Evolutionary conservation across 2,329 filamentous ascomycete genomes (phyloP), one percentile per base, ranked within the genome.

Genomic region (Chlorencoelia australis): DNA sequence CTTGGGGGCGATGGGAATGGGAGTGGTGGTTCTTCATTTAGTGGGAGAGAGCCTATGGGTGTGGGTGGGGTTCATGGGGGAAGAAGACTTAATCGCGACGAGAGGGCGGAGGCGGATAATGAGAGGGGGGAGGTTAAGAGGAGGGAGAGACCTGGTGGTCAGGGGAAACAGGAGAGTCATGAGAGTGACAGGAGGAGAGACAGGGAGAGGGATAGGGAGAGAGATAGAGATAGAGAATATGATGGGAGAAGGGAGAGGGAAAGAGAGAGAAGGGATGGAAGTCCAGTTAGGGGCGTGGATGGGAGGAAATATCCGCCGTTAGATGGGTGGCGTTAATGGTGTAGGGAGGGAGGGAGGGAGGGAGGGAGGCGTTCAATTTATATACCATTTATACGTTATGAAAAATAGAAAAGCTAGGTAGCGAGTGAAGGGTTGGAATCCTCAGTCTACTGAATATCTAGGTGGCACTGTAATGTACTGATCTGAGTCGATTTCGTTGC

Each of bases 281-380:
- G 48, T 43, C 50, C 49, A 3, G 28, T 52, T n/a, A 44, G 49
- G 22, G 51, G 50, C 2, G 51, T 51, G 5, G 50, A 53, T 45
- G 52, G 52, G 33, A 49, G 53, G 39, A 48, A 45, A 33, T 54
- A 54, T 41, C 47, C 52, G 10, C n/a, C n/a, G n/a, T n/a, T n/a
- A n/a, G n/a, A n/a, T n/a, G n/a, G n/a, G n/a, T n/a, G n/a, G n/a
- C n/a, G n/a, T n/a, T n/a, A n/a, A n/a, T n/a, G n/a, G n/a, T n/a
- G n/a, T n/a, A n/a, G n/a, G n/a, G n/a, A n/a, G n/a, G n/a, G n/a
- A n/a, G n/a, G n/a, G n/a, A n/a, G n/a, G n/a, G n/a, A n/a, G n/a
- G n/a, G n/a, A n/a, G n/a, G n/a, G n/a, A n/a, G n/a, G n/a, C n/a
- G n/a, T n/a, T n/a, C n/a, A n/a, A n/a, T n/a, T n/a, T n/a, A n/a